Percentiles rank a stretch among this genome's conserved stretches.
phyloP scores from a whole-genome alignment of 106 monocot genomes.

The Cymbidium sinense region DNA sequence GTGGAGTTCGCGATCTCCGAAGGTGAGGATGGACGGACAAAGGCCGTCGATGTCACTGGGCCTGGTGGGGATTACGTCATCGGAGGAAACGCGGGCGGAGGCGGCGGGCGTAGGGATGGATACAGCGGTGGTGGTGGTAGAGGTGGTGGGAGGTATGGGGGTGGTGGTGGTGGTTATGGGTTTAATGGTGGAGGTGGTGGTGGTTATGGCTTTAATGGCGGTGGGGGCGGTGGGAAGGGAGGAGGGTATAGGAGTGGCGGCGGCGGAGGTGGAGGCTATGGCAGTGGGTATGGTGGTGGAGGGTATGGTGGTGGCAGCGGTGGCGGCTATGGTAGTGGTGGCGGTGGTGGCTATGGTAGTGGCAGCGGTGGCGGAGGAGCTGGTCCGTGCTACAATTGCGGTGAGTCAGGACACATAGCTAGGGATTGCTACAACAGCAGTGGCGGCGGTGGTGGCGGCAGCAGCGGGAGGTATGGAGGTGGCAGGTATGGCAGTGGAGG shows the following conservation, averaged over 20 bases:
- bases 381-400: slow-evolving; percentile 41
- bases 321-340: background rate
- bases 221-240: background rate
- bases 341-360: slow-evolving; percentile 4
- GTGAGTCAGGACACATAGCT: slow-evolving; percentile 35
- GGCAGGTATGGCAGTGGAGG: background rate
- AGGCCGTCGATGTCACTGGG: slow-evolving; percentile 6
- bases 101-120: background rate
- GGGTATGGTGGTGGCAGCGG: too few relatives aligned
- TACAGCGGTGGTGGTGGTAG: background rate
- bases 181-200: background rate
- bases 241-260: slow-evolving; percentile 4
- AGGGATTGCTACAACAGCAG: slow-evolving; percentile 26
- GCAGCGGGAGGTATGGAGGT: slow-evolving; percentile 14
- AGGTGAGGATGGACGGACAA: slow-evolving; percentile 4
- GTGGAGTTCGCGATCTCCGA: slow-evolving; percentile 4
- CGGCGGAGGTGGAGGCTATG: slow-evolving; percentile 1
- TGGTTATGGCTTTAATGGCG: background rate
- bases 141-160: slow-evolving; percentile 6
- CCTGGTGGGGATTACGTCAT: slow-evolving; percentile 1
- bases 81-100: background rate
- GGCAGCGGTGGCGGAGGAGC: slow-evolving; percentile 10
- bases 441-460: slow-evolving; percentile 18
- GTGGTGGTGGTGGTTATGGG: background rate
- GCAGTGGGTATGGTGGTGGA: background rate